Evolutionary conservation across 2,329 filamentous ascomycete species (phyloP), one percentile per base, ranked within the genome.

Genomic region (Microsporum audouinii): DNA sequence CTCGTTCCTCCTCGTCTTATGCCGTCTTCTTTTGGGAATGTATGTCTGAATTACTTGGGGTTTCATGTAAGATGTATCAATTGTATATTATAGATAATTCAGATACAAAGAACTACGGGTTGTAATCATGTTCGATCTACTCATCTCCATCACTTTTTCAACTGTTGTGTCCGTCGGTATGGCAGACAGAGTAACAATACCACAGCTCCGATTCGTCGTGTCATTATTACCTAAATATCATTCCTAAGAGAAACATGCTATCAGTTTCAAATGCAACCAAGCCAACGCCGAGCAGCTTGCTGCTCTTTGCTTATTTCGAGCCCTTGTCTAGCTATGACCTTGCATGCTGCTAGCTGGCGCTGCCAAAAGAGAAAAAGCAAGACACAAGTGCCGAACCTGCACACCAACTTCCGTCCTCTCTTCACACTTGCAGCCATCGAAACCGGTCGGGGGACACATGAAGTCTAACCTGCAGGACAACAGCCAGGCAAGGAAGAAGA

Each of bases 1-100:
- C 6, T 51, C n/a, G 14, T 5, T 29, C 29, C 27, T 31, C 14
- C 27, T 31, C 6, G 8, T 34, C n/a, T 33, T 31, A 33, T 33
- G n/a, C 49, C 17, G 6, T n/a, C 23, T 53, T 4, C 10, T 34
- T 53, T 29, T 31, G 29, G 39, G 29, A 34, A 53, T 34, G 29
- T 53, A 34, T 34, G 27, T 27, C n/a, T 33, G 49, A 27, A 31
- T 53, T 33, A 6, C 17, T 23, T 14, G 39, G 39, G 49, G 23
- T 10, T 34, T 34, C 27, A 53, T 53, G 49, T 53, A 53, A 53
- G 27, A 34, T 34, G 27, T 33, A 34, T 27, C 49, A 27, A 33
- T 7, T 53, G 49, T 53, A 53, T 53, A 53, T 53, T 53, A 53
- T 53, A 53, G 31, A 34, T 34, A 53, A 31, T 53, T 53, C 10